Percentiles rank a stretch among this genome's conserved stretches.
These are phyloP conservation scores for Zymoseptoria ardabiliae DNA, from an alignment of 2,329 filamentous ascomycete species.

Conservation along the genomic window DNA sequence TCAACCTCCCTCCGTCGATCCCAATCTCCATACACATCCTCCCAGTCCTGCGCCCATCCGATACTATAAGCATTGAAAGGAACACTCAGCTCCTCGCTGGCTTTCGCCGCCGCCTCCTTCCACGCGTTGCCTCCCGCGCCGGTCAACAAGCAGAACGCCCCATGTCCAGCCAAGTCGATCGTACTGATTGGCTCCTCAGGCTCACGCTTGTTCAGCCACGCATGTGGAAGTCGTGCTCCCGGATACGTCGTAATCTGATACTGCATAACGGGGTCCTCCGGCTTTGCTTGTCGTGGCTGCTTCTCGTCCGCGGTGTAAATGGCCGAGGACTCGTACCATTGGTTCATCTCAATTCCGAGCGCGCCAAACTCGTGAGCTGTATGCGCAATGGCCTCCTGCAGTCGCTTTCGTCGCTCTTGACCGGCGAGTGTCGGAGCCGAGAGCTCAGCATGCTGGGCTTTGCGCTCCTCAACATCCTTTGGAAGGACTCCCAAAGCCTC, in stretches of 20 bases:
- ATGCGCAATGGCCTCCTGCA: conserved; percentile 25
- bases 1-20: conserved; percentile 45
- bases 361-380: conserved; percentile 41
- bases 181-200: conserved; percentile 45
- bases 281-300: conserved; percentile 14
- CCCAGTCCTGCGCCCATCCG: conserved; percentile 52
- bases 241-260: conserved; percentile 45
- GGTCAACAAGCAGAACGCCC: conserved; percentile 36
- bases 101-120: conserved; percentile 42
- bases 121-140: conserved; percentile 52
- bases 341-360: conserved; percentile 54
- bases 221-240: conserved; percentile 54
- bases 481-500: conserved; percentile 25
- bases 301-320: conserved; percentile 25
- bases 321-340: conserved; percentile 44
- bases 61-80: conserved; percentile 46
- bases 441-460: conserved; percentile 24
- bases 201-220: conserved; percentile 49
- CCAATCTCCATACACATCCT: conserved; percentile 59
- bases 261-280: conserved; percentile 20
- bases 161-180: conserved; percentile 53
- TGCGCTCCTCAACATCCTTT: conserved; percentile 23
- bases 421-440: conserved; percentile 22
- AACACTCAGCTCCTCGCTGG: conserved; percentile 37
- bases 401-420: conserved; percentile 32